phyloP scores from a whole-genome alignment of 805 yeast species.

The Allodekkera sacchari region DNA sequence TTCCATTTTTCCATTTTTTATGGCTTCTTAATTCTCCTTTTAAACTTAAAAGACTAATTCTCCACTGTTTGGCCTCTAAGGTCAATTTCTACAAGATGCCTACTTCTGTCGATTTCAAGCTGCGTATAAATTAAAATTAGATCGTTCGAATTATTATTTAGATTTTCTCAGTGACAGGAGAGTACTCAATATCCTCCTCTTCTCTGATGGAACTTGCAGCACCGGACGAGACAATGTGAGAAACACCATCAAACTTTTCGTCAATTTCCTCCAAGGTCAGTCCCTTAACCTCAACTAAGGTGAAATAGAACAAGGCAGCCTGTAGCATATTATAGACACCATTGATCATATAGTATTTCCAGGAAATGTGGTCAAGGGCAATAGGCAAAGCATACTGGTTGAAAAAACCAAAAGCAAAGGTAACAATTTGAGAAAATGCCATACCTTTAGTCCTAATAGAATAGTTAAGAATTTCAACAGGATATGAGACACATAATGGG shows the following conservation, averaged over 20 bases:
- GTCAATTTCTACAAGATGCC: too few relatives aligned
- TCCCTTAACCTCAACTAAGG: conserved; percentile 21
- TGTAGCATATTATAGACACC: conserved; percentile 17
- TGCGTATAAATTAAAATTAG: too few relatives aligned
- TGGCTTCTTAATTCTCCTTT: too few relatives aligned
- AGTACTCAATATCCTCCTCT: neutral
- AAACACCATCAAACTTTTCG: conserved; percentile 18
- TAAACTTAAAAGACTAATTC: too few relatives aligned
- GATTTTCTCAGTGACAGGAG: too few relatives aligned
- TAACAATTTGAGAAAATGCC: conserved; percentile 18
- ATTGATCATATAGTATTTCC: conserved; percentile 19
- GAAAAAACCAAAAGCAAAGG: conserved; percentile 18
- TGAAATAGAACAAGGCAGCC: conserved; percentile 15
- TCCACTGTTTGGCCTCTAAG: too few relatives aligned
- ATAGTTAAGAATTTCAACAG: conserved; percentile 19
- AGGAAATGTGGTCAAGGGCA: conserved; percentile 16
- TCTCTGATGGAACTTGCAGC: neutral
- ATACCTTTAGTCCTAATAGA: conserved; percentile 20
- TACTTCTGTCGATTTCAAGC: too few relatives aligned
- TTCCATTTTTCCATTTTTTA: too few relatives aligned
- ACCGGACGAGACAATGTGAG: conserved; percentile 10
- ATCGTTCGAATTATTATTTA: too few relatives aligned
- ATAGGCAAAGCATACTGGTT: conserved; percentile 24
- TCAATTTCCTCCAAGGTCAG: conserved; percentile 22
- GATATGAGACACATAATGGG: conserved; percentile 19